Conservation (phyloP, 2,329 filamentous ascomycete genomes). For the Aspergillus unguis region DNA sequence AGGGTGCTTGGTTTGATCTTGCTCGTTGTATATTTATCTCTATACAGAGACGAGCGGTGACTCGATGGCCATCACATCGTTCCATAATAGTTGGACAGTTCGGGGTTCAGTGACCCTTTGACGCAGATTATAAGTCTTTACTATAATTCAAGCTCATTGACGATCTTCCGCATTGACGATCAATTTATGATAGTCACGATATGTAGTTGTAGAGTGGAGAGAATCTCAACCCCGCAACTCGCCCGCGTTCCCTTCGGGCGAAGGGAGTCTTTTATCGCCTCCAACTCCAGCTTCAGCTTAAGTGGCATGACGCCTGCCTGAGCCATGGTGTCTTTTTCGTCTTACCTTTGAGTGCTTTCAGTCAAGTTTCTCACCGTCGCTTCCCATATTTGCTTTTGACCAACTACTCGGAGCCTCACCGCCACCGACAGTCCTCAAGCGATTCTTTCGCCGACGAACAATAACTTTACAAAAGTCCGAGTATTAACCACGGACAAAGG, state of each 20-base stretch:
- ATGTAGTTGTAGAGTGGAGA: neutral
- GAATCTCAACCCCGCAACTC: slow-evolving; percentile 13
- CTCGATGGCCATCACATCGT: too few relatives aligned
- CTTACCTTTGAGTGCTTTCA: neutral
- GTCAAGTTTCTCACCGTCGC: neutral
- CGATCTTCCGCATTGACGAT: neutral
- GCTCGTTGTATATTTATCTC: too few relatives aligned
- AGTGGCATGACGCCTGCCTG: neutral
- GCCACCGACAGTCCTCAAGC: neutral
- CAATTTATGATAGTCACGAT: neutral
- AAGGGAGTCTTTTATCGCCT: slow-evolving; percentile 12
- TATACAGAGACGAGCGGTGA: too few relatives aligned
- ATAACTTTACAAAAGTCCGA: neutral
- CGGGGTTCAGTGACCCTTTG: too few relatives aligned
- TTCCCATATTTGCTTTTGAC: neutral
- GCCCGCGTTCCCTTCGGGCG: slow-evolving; percentile 14
- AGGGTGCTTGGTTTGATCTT: too few relatives aligned
- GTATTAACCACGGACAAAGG: neutral
- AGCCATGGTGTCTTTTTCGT: neutral
- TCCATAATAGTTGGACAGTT: too few relatives aligned
- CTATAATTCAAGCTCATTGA: neutral
- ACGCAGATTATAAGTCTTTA: too few relatives aligned
- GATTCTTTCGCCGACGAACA: neutral
- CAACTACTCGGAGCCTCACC: neutral
- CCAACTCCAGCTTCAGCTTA: neutral